Evolutionary conservation across 2,329 filamentous ascomycete species (phyloP), one percentile per base, ranked within the genome.

Genomic region (Aspergillus calidoustus): DNA sequence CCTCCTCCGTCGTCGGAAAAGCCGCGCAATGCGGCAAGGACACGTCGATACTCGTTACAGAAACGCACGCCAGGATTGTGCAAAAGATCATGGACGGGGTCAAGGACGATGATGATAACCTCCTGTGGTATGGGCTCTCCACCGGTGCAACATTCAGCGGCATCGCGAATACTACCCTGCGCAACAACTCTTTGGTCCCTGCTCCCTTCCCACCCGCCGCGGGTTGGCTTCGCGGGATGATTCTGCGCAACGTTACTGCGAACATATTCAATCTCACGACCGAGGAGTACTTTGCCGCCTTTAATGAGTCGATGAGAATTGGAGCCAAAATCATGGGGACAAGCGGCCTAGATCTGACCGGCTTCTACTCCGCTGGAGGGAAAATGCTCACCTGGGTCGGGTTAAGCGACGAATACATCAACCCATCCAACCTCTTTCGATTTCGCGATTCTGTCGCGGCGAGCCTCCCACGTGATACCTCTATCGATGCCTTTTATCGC

Each of bases 401-500:
- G 3, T 11, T 64, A 0, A 56, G 55, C 11, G 62, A 64, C 17
- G 51, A 59, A 11, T 46, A 46, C 25, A 54, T 64, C 19, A 53
- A 48, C 3, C 47, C 56, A 2, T 13, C 23, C 9, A 41, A 50
- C 19, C 38, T 55, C 4, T 4, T 57, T 11, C 11, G 28, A 3
- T 64, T 54, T 22, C 44, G 58, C 13, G 30, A 50, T 1, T 4
- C 19, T 3, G 19, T 64, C 17, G 28, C 43, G 3, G 22, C 15
- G 22, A 30, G 2, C 4, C 34, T 57, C 6, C 31, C 9, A 4
- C 13, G 13, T 15, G 1, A 17, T 13, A 9, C 22, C 2, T n/a
- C 13, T 1, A 17, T 41, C 34, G 7, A 52, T 11, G 47, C 22
- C 0, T 86, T 81, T 74, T 86, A 85, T 69, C 78, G 80, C 28